Evolutionary conservation across 1,139 yeast species (phyloP).

Genomic region (Kodamaea ohmeri): DNA sequence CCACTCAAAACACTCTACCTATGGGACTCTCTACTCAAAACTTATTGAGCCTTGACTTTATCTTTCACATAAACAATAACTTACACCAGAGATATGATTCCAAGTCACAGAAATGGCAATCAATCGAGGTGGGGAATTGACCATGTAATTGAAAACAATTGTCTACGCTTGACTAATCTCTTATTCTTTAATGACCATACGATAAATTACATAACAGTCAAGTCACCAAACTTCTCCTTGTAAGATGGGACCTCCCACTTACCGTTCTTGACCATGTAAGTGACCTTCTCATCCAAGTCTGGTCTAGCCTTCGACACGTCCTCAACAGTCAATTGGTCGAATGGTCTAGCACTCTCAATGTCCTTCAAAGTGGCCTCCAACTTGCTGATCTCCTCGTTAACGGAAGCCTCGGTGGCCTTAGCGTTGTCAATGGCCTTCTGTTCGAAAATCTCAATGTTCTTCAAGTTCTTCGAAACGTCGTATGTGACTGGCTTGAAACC

Average conservation of each 20-base stretch:
- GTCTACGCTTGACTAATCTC: neutral
- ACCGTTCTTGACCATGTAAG: slow-evolving; percentile 93
- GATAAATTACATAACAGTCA: slow-evolving; percentile 74
- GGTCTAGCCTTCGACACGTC: slow-evolving; percentile 95
- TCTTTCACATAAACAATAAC: neutral
- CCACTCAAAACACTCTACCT: neutral
- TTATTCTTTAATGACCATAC: slow-evolving; percentile 4
- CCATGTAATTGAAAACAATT: too few relatives aligned
- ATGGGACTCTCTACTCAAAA: slow-evolving; percentile 5
- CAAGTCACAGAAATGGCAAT: neutral
- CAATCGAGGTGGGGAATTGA: neutral
- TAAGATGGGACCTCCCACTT: slow-evolving; percentile 98
- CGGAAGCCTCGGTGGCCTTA: slow-evolving; percentile 86
- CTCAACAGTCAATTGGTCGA: slow-evolving; percentile 93
- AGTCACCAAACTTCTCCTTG: slow-evolving; percentile 95
- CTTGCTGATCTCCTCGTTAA: slow-evolving; percentile 79
- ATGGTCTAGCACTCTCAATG: slow-evolving; percentile 96
- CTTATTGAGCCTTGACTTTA: slow-evolving; percentile 4
- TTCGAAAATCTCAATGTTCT: slow-evolving; percentile 91
- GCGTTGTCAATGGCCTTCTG: slow-evolving; percentile 96
- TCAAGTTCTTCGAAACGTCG: slow-evolving; percentile 85
- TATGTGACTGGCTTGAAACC: slow-evolving; percentile 79
- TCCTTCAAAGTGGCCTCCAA: slow-evolving; percentile 85
- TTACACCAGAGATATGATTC: neutral
- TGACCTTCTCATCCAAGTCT: slow-evolving; percentile 94